Evolutionary conservation across 116 monocot genomes (phyloP), one percentile per base, ranked within the genome.

Genomic region (Iris pallida): DNA sequence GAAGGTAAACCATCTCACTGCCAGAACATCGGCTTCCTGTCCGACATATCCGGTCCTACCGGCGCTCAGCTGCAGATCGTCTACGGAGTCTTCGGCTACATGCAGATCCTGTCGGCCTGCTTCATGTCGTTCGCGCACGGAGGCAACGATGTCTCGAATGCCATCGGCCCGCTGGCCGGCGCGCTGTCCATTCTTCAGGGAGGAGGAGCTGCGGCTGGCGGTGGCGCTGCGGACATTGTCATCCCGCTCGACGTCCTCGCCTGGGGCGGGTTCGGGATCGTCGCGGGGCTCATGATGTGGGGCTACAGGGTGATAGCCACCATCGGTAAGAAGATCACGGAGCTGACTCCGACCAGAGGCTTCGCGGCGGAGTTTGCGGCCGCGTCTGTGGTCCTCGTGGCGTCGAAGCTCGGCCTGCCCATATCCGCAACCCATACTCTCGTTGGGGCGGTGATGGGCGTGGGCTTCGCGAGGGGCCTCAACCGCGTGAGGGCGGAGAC

Each of bases 101-200:
- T 97, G 96, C 96, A 97, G 72, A 74, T 97, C 16, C 75, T 97
- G 16, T 97, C 96, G 5, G 96, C 96, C 1, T 97, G 96, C 56
- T 97, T 97, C 87, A 97, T 97, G 96, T 97, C 96, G 14, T 97
- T 97, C 51, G 92, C 96, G 0, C 96, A 97, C n/a, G 96, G 96
- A 12, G 96, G 89, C 8, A 97, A 97, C 10, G 96, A 97, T 13
- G 96, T 97, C 13, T 92, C 96, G 47, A 97, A 97, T 63, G 96
- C 96, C 44, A 97, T 97, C 12, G 96, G 96, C 0, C 96, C 96
- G 0, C 73, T 97, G 30, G 96, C 96, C 4, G 92, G 89, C 3
- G 96, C 96, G 46, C 67, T 97, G 5, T 78, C 92, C 1, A 92
- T 97, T 65, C 89, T 97, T 12, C 89, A 81, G n/a, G 87, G 91